Evolutionary conservation across 768 basidiomycete genomes (phyloP).

Genomic region (Collybia sordida): DNA sequence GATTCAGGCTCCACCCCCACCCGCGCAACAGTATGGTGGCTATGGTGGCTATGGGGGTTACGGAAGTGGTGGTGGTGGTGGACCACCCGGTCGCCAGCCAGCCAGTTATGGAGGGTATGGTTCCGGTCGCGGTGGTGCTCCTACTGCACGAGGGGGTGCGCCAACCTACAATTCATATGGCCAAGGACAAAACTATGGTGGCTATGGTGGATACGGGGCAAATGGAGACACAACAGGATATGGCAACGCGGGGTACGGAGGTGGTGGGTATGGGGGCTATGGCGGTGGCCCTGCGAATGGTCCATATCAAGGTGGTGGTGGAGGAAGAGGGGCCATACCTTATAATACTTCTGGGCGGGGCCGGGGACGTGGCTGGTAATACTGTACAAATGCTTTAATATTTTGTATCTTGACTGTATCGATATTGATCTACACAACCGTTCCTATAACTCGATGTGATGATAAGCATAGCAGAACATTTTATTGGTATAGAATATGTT

Average conservation of each 20-base stretch:
- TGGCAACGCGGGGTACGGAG: conserved; percentile 30
- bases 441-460: neutral
- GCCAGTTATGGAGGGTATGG: conserved; percentile 16
- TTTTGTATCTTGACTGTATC: conserved; percentile 4
- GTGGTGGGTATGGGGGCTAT: conserved; percentile 30
- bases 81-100: conserved; percentile 23
- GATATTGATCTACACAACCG: neutral
- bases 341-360: conserved; percentile 36
- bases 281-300: conserved; percentile 18
- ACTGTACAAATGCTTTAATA: conserved; percentile 2
- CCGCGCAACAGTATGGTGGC: conserved; percentile 31
- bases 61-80: conserved; percentile 21
- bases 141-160: conserved; percentile 8
- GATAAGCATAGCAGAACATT: too few relatives aligned
- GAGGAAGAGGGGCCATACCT: conserved; percentile 30
- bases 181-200: neutral
- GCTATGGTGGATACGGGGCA: conserved; percentile 20
- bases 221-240: conserved; percentile 8
- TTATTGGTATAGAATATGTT: neutral
- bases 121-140: conserved; percentile 28
- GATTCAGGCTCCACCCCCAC: conserved; percentile 16
- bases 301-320: conserved; percentile 23
- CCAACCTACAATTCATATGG: conserved; percentile 3
- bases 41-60: conserved; percentile 31
- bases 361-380: conserved; percentile 50